Percentiles rank a stretch among this genome's conserved stretches.
phyloP scores from a whole-genome alignment of 108 stramenopile species.

The Nitzschia sp. region DNA sequence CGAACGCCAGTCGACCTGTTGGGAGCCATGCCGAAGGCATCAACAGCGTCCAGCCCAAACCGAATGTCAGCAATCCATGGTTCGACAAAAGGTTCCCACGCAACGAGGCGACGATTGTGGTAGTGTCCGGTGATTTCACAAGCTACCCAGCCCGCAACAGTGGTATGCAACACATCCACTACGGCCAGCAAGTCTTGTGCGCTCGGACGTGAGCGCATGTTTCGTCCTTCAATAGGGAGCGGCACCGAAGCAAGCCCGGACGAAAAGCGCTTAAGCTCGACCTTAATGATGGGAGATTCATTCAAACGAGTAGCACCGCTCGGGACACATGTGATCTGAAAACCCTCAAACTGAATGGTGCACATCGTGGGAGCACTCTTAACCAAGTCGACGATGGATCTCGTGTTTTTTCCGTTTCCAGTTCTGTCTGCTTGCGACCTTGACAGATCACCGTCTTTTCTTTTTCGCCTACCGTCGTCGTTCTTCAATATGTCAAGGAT shows the following conservation, averaged over 20 bases:
- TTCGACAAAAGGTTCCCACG: conserved; percentile 85
- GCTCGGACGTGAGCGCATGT: conserved; percentile 4
- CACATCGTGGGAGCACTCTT: conserved; percentile 41
- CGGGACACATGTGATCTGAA: conserved; percentile 64
- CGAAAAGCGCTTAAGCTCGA: conserved; percentile 31
- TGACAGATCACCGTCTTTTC: not conserved
- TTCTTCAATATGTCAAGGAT: conserved; percentile 39
- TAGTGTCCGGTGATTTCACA: conserved; percentile 61
- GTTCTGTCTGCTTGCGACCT: not conserved
- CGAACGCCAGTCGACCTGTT: not conserved
- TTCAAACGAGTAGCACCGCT: conserved; percentile 57
- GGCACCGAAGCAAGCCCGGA: conserved; percentile 46
- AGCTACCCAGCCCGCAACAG: conserved; percentile 45
- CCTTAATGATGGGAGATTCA: conserved; percentile 58
- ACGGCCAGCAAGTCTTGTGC: conserved; percentile 19
- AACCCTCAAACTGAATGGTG: conserved; percentile 39
- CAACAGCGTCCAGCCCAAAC: conserved; percentile 30
- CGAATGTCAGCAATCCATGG: conserved; percentile 57
- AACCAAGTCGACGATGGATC: conserved; percentile 14
- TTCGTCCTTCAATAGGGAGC: not conserved
- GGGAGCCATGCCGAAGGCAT: conserved; percentile 20
- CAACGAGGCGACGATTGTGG: conserved; percentile 72
- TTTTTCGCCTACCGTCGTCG: conserved; percentile 17
- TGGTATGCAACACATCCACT: conserved; percentile 18
- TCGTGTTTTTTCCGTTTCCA: not conserved